Evolutionary conservation across 164 flowering plant genomes (phyloP), one percentile per base, ranked within the genome.

Genomic region (Houttuynia cordata): DNA sequence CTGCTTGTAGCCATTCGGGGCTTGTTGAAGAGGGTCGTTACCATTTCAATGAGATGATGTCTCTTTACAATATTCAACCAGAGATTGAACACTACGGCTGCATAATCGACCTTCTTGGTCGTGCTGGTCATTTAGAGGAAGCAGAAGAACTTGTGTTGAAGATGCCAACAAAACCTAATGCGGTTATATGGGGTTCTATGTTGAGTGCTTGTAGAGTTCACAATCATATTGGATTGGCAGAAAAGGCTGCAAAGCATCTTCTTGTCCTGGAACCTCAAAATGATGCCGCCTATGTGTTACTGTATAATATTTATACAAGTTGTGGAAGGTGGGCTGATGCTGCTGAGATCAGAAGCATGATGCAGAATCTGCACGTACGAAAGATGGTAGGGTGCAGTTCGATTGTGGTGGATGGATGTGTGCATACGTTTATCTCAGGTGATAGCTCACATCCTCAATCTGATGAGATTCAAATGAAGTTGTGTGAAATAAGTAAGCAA

Each of bases 81-180:
- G 65, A 55, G 52, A 45, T 62, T 55, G 64, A 47, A 64, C 81
- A 77, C 50, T 77, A 74, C 34, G 77, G 76, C n/a, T 77, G 80
- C 61, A 70, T 77, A 70, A 76, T 77, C 15, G 78, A 78, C 64
- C 62, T 78, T 50, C 55, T 78, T 19, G 69, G 79, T 45, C 67
- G 79, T 53, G 73, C 76, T 12, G 64, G 67, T 50, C 69, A 34
- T 15, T 67, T 76, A 1, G 52, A 60, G 19, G 65, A 64, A 13
- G 74, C 70, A 23, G 68, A 59, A 50, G 50, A 37, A 18, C 57
- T 71, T 21, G 60, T 71, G 19, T 45, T 55, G 45, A 52, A 64
- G 7, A 71, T 71, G 74, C 70, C 74, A 34, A 60, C 60, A 34
- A 24, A 37, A 39, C 62, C 74, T 14, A 63, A 67, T 60, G 64